These are phyloP conservation scores for Calophaca sinica DNA, from an alignment of 306 rosid species.

Conservation along the genomic window DNA sequence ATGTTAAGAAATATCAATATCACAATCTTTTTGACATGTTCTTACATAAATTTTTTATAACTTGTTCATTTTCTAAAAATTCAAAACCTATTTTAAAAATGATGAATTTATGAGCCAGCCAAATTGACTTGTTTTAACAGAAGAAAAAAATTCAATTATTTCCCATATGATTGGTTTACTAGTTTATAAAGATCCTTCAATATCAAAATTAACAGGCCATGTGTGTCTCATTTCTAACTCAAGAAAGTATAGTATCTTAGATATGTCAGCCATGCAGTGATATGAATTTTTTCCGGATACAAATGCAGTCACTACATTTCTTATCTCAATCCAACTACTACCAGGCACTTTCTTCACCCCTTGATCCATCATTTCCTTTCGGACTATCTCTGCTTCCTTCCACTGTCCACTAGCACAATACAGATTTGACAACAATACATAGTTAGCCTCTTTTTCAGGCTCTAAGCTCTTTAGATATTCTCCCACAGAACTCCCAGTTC, in stretches of 20 bases:
- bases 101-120: too few relatives aligned
- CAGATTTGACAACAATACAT: conserved; percentile 75
- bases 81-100: too few relatives aligned
- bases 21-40: too few relatives aligned
- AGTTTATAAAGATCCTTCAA: conserved; percentile 41
- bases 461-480: conserved; percentile 58
- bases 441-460: conserved; percentile 67
- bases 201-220: conserved; percentile 43
- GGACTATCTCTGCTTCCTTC: conserved; percentile 78
- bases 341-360: conserved; percentile 87
- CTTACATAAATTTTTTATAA: too few relatives aligned
- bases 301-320: conserved; percentile 65
- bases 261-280: conserved; percentile 50
- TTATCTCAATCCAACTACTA: conserved; percentile 86
- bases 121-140: too few relatives aligned
- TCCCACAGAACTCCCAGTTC: conserved; percentile 57
- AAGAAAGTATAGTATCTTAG: conserved; percentile 51
- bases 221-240: conserved; percentile 73
- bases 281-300: conserved; percentile 69
- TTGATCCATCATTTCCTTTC: conserved; percentile 74
- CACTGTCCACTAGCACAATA: conserved; percentile 75
- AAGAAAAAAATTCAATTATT: neutral
- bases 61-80: too few relatives aligned
- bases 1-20: too few relatives aligned
- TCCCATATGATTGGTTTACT: conserved; percentile 2